phyloP scores from a whole-genome alignment of 345 rosid genomes.

The Sonneratia caseolaris region DNA sequence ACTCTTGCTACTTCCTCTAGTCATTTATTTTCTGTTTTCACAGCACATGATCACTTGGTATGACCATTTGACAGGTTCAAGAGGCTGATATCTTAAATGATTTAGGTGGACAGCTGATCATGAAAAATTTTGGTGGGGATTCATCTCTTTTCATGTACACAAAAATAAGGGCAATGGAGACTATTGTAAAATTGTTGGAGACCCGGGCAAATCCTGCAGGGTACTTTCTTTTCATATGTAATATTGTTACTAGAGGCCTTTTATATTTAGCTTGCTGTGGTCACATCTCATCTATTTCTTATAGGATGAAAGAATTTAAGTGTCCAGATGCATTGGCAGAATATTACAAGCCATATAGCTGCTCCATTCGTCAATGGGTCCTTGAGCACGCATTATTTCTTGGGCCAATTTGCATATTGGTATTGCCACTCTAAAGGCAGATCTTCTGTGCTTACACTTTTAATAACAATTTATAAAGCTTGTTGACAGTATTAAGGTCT shows the following conservation, averaged over 20 bases:
- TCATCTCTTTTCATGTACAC: constrained; percentile 25
- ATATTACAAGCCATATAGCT: constrained; percentile 52
- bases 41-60: not conserved
- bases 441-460: constrained; percentile 27
- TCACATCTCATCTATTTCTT: not conserved
- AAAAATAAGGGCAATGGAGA: constrained; percentile 46
- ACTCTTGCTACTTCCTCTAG: constrained; percentile 4
- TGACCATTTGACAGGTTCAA: constrained; percentile 30
- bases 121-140: constrained; percentile 31
- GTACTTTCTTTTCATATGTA: constrained; percentile 19
- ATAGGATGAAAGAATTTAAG: constrained; percentile 59
- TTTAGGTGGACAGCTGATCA: constrained; percentile 27
- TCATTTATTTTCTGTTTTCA: not conserved
- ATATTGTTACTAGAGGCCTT: not conserved
- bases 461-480: constrained; percentile 31
- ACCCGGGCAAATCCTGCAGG: constrained; percentile 43
- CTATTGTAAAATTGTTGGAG: constrained; percentile 32
- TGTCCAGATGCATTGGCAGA: constrained; percentile 59
- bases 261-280: constrained; percentile 9
- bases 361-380: constrained; percentile 54
- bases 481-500: constrained; percentile 46
- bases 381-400: constrained; percentile 31
- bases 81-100: constrained; percentile 56
- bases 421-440: constrained; percentile 25
- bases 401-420: constrained; percentile 40